Evolutionary conservation across 2,329 filamentous ascomycete genomes (phyloP).

Genomic region (Penicillium griseofulvum): DNA sequence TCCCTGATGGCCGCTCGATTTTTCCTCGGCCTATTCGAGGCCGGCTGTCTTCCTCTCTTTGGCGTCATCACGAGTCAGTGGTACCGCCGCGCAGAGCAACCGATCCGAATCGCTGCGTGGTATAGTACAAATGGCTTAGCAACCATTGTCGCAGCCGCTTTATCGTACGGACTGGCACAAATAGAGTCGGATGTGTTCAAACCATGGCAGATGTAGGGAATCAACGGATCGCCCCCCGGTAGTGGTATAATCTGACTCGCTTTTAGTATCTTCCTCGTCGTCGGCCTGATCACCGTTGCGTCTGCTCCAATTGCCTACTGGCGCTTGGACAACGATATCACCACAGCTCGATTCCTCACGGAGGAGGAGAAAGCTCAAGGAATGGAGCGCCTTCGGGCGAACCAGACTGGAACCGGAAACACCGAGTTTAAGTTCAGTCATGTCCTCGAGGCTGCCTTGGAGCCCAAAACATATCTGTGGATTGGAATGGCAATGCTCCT

Average conservation of each 20-base stretch:
- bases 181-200: slow-evolving; percentile 46
- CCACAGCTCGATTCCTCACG: slow-evolving; percentile 50
- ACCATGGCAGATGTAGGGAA: slow-evolving; percentile 51
- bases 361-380: slow-evolving; percentile 48
- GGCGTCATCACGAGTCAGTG: slow-evolving; percentile 47
- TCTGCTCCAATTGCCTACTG: slow-evolving; percentile 60
- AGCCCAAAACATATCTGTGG: slow-evolving; percentile 58
- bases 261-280: slow-evolving; percentile 58
- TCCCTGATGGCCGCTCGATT: slow-evolving; percentile 51
- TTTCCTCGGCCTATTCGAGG: slow-evolving; percentile 54
- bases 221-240: background rate
- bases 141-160: slow-evolving; percentile 55
- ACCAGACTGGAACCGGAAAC: slow-evolving; percentile 48
- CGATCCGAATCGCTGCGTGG: slow-evolving; percentile 63
- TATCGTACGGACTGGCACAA: slow-evolving; percentile 59
- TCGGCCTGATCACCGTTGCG: slow-evolving; percentile 59
- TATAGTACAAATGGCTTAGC: slow-evolving; percentile 62
- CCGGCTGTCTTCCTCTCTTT: slow-evolving; percentile 49
- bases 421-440: slow-evolving; percentile 49
- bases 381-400: slow-evolving; percentile 51
- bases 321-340: slow-evolving; percentile 58
- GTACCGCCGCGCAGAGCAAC: slow-evolving; percentile 58
- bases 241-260: background rate
- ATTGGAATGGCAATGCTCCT: slow-evolving; percentile 59
- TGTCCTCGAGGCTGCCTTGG: slow-evolving; percentile 42